Evolutionary conservation across 257 asterid genomes (phyloP), one percentile per base, ranked within the genome.

Genomic region (Verbascum thapsus): DNA sequence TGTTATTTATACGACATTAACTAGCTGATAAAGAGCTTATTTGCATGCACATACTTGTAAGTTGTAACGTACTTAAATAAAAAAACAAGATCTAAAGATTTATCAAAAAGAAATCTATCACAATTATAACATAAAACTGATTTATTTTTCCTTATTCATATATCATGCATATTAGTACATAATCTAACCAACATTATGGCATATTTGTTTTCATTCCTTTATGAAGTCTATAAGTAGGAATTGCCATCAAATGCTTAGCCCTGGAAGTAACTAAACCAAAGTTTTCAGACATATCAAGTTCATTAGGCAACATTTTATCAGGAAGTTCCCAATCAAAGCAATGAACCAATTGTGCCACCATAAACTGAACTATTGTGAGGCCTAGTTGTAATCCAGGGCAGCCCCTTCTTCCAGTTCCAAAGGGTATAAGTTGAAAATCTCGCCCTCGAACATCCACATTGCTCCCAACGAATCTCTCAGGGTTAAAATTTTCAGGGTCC

Each of bases 351-450:
- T 77, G 79, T 0, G 82, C 72, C 16, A 77, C 79, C 48, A 65
- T n/a, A 0, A 69, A 20, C 0, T 58, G 64, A 7, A 73, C 74
- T 0, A 50, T 2, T 2, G 57, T 57, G 13, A 78, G 8, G 20
- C 77, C 83, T 53, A 77, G 3, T 30, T 74, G 75, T 72, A 69
- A 5, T 17, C 73, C 76, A 2, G 76, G 82, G 53, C 82, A 77
- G 0, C 72, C 75, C 49, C 82, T 73, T 20, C 83, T 59, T 3
- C 74, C 82, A 3, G 79, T 11, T 3, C 79, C 74, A 3, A 77
- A 77, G 0, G 78, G 82, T 54, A 77, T 18, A 13, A 77, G 78
- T 23, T 68, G 64, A 23, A 72, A 72, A 66, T 73, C 55, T 0
- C 42, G 56, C 0, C 82, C 82, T 2, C 71, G 70, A 0, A 68